Conservation (phyloP, 495 filamentous ascomycete species). For the Aspergillus steynii region DNA sequence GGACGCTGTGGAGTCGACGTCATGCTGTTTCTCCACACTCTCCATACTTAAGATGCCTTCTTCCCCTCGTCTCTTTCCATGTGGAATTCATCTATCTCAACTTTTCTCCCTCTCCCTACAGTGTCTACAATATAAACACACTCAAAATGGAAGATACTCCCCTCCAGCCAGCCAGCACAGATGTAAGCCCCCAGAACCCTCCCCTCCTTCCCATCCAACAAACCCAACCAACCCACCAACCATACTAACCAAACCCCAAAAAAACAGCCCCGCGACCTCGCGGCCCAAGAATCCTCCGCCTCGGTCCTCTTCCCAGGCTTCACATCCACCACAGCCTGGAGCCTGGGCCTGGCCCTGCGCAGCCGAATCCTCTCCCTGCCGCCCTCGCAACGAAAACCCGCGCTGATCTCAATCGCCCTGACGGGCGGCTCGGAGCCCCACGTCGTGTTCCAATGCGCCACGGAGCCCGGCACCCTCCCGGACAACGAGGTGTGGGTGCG, state of each 20-base stretch:
- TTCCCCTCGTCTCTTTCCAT: neutral
- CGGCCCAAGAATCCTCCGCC: conserved; percentile 47
- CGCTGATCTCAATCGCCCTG: conserved; percentile 66
- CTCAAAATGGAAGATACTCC: conserved; percentile 31
- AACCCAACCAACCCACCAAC: conserved; percentile 3
- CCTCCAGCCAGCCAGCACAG: conserved; percentile 38
- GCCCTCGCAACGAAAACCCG: conserved; percentile 45
- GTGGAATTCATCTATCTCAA: neutral
- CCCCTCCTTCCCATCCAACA: neutral
- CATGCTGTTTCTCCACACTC: neutral
- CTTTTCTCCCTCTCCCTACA: neutral
- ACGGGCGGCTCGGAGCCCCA: conserved; percentile 48
- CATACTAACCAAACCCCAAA: conserved; percentile 13
- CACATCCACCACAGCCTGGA: conserved; percentile 65
- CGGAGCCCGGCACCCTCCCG: conserved; percentile 55
- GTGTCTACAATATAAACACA: neutral
- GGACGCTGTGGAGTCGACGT: neutral
- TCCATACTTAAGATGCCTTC: neutral
- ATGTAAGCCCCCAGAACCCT: conserved; percentile 26
- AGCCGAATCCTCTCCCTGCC: conserved; percentile 58
- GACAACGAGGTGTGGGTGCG: conserved; percentile 65
- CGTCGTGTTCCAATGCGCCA: conserved; percentile 60
- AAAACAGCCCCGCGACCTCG: conserved; percentile 47
- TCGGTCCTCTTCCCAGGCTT: conserved; percentile 61
- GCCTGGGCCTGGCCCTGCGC: conserved; percentile 63